These are phyloP conservation scores for Brassica carinata DNA, from an alignment of 345 rosid species.

Conservation along the genomic window DNA sequence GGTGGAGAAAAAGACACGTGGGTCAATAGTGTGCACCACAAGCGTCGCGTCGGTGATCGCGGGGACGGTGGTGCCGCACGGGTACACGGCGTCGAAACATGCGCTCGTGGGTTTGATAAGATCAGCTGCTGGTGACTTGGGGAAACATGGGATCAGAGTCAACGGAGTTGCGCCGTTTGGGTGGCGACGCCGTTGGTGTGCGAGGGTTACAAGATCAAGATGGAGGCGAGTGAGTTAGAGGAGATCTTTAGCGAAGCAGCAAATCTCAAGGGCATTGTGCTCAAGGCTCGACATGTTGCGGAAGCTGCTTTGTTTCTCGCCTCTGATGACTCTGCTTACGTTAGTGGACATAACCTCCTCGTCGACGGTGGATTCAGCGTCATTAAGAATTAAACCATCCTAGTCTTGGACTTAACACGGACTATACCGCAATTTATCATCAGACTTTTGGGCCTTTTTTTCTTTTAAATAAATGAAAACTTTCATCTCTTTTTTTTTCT, in stretches of 20 bases:
- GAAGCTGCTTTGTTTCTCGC: constrained; percentile 5
- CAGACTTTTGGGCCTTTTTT: not conserved
- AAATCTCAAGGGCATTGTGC: not conserved
- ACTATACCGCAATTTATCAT: not conserved
- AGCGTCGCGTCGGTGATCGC: constrained; percentile 50
- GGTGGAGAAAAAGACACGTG: constrained; percentile 54
- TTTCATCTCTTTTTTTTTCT: no score
- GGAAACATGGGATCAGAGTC: constrained; percentile 70
- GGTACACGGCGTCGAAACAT: constrained; percentile 68
- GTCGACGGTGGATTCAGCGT: not conserved
- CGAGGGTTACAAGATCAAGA: constrained; percentile 37
- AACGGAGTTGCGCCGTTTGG: constrained; percentile 67
- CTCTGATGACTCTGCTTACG: constrained; percentile 7
- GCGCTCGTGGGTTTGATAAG: constrained; percentile 62
- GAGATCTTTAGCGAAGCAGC: not conserved
- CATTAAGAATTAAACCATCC: not conserved
- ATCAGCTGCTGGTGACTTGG: constrained; percentile 73
- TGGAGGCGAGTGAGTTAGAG: constrained; percentile 52
- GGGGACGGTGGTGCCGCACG: constrained; percentile 53
- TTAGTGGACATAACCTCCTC: not conserved
- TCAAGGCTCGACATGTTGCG: constrained; percentile 7
- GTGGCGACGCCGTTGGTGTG: constrained; percentile 67
- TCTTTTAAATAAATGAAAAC: not conserved
- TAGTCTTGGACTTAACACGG: not conserved
- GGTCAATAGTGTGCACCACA: constrained; percentile 67